Conservation (phyloP, 2,329 filamentous ascomycete genomes). For the Alternaria burnsii region DNA sequence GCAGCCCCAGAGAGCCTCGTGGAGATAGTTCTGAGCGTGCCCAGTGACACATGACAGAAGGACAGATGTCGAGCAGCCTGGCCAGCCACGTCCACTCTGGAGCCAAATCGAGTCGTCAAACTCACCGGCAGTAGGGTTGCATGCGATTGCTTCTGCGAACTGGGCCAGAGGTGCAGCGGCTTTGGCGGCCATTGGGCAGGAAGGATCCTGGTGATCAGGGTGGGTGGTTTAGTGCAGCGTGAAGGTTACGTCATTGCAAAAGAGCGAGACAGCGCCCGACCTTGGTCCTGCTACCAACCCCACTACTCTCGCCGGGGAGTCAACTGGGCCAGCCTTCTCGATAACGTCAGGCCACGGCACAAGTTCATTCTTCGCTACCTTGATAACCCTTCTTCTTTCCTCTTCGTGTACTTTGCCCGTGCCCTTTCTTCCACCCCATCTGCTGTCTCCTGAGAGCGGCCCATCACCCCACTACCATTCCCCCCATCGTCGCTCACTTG, state of each 20-base stretch:
- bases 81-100: not conserved
- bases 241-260: constrained; percentile 24
- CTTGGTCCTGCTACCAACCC: constrained; percentile 28
- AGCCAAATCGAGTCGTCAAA: not conserved
- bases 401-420: constrained; percentile 6
- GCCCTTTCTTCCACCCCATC: constrained; percentile 12
- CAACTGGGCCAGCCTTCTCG: constrained; percentile 31
- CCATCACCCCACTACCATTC: constrained; percentile 20
- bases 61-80: not conserved
- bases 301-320: constrained; percentile 25
- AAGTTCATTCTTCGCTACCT: constrained; percentile 16
- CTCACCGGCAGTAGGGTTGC: not conserved
- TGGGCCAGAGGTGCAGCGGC: constrained; percentile 19
- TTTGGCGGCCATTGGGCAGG: constrained; percentile 22
- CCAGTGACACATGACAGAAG: constrained; percentile 16
- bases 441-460: constrained; percentile 14
- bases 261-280: constrained; percentile 21
- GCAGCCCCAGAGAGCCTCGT: constrained; percentile 2
- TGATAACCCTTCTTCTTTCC: constrained; percentile 13
- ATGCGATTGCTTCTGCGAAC: constrained; percentile 14
- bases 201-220: constrained; percentile 19
- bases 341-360: constrained; percentile 39
- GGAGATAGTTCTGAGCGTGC: constrained; percentile 9
- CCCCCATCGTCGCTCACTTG: constrained; percentile 22
- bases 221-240: constrained; percentile 19